These are phyloP conservation scores for Penicillium sclerotiorum DNA, from an alignment of 2,329 filamentous ascomycete genomes.

Conservation along the genomic window DNA sequence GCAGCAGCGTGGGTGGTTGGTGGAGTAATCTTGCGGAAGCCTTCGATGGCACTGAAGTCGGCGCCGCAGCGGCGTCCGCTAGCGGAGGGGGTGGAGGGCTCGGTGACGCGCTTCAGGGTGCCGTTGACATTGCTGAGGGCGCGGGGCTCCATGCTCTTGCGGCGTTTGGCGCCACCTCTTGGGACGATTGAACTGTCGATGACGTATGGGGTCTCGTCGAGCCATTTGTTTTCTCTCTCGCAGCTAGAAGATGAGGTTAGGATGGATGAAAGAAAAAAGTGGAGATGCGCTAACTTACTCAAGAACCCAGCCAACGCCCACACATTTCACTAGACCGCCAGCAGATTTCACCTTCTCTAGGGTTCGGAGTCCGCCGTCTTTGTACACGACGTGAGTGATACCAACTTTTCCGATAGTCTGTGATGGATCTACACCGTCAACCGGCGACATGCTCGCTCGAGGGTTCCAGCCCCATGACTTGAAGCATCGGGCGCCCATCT, in stretches of 20 bases:
- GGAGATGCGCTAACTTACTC: conserved; percentile 63
- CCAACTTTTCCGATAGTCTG: conserved; percentile 58
- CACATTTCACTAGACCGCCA: conserved; percentile 76
- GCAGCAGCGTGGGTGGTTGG: conserved; percentile 22
- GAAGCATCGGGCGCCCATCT: conserved; percentile 80
- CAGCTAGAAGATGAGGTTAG: conserved; percentile 55
- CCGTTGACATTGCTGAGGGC: conserved; percentile 70
- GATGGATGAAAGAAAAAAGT: neutral
- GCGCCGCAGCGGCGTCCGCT: conserved; percentile 33
- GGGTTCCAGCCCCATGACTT: conserved; percentile 77
- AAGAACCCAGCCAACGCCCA: conserved; percentile 85
- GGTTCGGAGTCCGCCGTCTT: conserved; percentile 79
- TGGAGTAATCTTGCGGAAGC: conserved; percentile 39
- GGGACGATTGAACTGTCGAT: conserved; percentile 69
- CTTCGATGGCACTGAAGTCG: conserved; percentile 33
- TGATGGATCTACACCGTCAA: conserved; percentile 34
- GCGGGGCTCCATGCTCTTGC: conserved; percentile 80
- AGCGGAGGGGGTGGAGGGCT: conserved; percentile 29
- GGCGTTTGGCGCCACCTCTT: conserved; percentile 69
- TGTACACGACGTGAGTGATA: conserved; percentile 88
- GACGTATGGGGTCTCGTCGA: conserved; percentile 70
- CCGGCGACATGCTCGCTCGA: conserved; percentile 42
- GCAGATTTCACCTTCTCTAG: conserved; percentile 77
- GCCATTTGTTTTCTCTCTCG: conserved; percentile 74
- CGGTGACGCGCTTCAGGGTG: conserved; percentile 52